These are phyloP conservation scores for Elaphomyces granulatus DNA, from an alignment of 495 filamentous ascomycete species.

Conservation along the genomic window DNA sequence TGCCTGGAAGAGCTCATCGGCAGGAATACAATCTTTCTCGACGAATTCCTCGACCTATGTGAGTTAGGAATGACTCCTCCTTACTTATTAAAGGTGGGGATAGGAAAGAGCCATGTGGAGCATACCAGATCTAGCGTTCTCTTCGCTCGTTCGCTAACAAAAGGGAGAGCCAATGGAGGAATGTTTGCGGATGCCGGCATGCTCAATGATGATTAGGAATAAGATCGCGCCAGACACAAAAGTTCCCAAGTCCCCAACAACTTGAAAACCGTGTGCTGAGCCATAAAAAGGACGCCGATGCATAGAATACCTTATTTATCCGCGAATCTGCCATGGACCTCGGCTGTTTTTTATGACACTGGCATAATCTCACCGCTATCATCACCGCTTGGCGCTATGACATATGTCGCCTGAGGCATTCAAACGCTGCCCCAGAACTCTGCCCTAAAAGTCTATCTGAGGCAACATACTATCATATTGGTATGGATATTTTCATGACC, in stretches of 20 bases:
- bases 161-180: slow-evolving; percentile 47
- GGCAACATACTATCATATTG: too few species aligned
- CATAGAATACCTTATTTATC: too few species aligned
- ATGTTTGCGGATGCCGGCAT: slow-evolving; percentile 52
- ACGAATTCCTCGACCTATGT: slow-evolving; percentile 82
- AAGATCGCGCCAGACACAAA: background rate
- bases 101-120: background rate
- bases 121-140: slow-evolving; percentile 52
- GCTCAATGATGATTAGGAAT: slow-evolving; percentile 8
- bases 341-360: too few species aligned
- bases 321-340: too few species aligned
- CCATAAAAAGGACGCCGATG: too few species aligned
- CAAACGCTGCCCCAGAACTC: too few species aligned
- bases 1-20: slow-evolving; percentile 61
- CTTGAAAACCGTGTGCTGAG: too few species aligned
- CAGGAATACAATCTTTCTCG: slow-evolving; percentile 87
- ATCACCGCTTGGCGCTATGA: too few species aligned
- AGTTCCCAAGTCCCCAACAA: background rate
- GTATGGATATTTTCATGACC: too few species aligned
- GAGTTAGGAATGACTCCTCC: background rate
- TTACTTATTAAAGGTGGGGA: background rate
- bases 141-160: slow-evolving; percentile 69
- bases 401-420: too few species aligned
- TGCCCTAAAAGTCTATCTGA: too few species aligned
- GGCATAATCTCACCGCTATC: too few species aligned